Percentiles rank a stretch among this genome's conserved stretches.
These are phyloP conservation scores for Fraxinus greggii DNA, from an alignment of 305 asterid genomes.

Conservation along the genomic window DNA sequence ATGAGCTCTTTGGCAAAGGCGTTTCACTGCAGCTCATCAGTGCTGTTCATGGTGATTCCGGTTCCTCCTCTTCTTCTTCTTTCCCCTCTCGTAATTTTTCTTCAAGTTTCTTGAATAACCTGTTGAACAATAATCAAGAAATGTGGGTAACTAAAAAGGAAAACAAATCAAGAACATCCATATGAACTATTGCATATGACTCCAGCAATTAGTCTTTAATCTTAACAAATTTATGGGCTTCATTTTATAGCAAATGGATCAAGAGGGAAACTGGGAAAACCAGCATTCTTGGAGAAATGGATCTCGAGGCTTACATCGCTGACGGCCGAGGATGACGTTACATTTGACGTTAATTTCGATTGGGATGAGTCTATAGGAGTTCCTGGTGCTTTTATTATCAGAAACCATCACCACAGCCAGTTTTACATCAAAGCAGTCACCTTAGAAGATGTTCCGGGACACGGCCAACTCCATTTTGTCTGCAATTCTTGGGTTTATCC, in stretches of 20 bases:
- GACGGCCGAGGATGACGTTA: constrained; percentile 44
- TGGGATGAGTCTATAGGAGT: constrained; percentile 72
- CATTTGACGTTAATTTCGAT: constrained; percentile 39
- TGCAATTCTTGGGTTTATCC: constrained; percentile 98
- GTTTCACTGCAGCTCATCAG: constrained; percentile 63
- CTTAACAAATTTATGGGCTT: not conserved
- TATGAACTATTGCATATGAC: not conserved
- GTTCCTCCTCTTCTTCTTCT: constrained; percentile 18
- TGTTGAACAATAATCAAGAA: not conserved
- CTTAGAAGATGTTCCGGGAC: constrained; percentile 64
- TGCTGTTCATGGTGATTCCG: constrained; percentile 37
- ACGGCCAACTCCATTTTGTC: constrained; percentile 55
- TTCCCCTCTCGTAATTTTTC: not conserved
- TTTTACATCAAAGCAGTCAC: constrained; percentile 69
- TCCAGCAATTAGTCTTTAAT: not conserved
- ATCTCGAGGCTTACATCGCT: constrained; percentile 49
- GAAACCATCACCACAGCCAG: constrained; percentile 68
- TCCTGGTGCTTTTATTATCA: constrained; percentile 73
- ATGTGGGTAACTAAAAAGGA: not conserved
- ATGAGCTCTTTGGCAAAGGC: constrained; percentile 58
- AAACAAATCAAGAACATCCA: not conserved
- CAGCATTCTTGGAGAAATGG: constrained; percentile 58
- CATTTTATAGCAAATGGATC: constrained; percentile 31
- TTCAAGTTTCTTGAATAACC: not conserved
- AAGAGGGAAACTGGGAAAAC: constrained; percentile 66